Conservation (phyloP, 1,139 yeast species). For the Pneumocystis canis region DNA sequence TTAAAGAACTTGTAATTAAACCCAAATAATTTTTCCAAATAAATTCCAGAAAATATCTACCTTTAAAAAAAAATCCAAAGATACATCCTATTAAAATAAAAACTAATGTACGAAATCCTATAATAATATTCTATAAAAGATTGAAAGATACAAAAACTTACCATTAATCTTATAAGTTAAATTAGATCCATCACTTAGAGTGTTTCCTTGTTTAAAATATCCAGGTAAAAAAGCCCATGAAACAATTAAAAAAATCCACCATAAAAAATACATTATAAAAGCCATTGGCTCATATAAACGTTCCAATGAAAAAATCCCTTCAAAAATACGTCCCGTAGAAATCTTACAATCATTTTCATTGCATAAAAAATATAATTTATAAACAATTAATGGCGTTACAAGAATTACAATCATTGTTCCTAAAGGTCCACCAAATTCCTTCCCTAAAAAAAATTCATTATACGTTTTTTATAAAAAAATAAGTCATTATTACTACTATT, state of each 20-base stretch:
- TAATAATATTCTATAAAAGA: constrained; percentile 15
- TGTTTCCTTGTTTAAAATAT: constrained; percentile 45
- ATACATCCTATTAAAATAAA: constrained; percentile 12
- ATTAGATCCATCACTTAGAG: constrained; percentile 57
- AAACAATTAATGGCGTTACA: constrained; percentile 51
- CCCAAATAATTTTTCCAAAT: constrained; percentile 55
- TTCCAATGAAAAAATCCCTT: constrained; percentile 4
- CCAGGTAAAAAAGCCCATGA: constrained; percentile 70
- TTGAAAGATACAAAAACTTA: constrained; percentile 34
- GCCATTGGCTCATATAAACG: constrained; percentile 29
- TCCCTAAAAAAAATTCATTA: constrained; percentile 57
- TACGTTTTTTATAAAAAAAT: constrained; percentile 20
- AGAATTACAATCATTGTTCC: constrained; percentile 59
- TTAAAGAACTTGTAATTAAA: constrained; percentile 46
- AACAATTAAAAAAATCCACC: constrained; percentile 55
- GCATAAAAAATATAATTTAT: constrained; percentile 39
- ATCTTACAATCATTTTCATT: constrained; percentile 24
- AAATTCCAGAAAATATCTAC: constrained; percentile 66
- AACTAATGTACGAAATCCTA: constrained; percentile 12
- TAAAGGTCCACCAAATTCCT: constrained; percentile 62
- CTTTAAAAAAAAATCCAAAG: constrained; percentile 25
- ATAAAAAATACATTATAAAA: constrained; percentile 52
- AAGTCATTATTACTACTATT: neutral
- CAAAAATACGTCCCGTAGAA: constrained; percentile 14
- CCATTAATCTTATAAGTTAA: constrained; percentile 78